These are phyloP conservation scores for Clathrospora elynae DNA, from an alignment of 2,329 filamentous ascomycete species.

Conservation along the genomic window DNA sequence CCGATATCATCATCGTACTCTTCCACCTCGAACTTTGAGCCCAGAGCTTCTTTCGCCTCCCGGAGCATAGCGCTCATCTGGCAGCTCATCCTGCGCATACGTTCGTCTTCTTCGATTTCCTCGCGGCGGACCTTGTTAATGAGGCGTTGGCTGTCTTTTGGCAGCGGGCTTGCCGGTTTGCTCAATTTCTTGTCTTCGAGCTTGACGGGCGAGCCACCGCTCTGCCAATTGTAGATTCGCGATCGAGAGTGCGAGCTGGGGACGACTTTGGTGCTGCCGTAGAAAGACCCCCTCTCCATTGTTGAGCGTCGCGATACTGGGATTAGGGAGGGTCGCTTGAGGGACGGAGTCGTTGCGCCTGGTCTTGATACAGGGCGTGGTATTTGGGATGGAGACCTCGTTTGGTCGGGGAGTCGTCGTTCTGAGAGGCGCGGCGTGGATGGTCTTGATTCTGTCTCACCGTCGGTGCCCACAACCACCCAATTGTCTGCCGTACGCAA, in stretches of 20 bases:
- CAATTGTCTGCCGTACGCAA: conserved; percentile 55
- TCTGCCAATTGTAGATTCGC: conserved; percentile 38
- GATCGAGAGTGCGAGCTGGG: conserved; percentile 22
- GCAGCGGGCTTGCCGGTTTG: conserved; percentile 46
- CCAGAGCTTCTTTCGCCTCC: conserved; percentile 85
- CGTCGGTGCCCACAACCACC: conserved; percentile 54
- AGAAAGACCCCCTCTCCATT: conserved; percentile 26
- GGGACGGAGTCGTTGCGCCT: conserved; percentile 21
- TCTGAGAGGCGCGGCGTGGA: conserved; percentile 47
- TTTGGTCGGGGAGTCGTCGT: conserved; percentile 33
- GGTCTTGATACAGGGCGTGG: conserved; percentile 40
- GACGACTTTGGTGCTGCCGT: conserved; percentile 18
- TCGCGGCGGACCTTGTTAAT: conserved; percentile 73
- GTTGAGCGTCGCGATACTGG: conserved; percentile 50
- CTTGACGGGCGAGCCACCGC: conserved; percentile 39
- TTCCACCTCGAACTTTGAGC: conserved; percentile 52
- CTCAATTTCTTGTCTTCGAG: conserved; percentile 25
- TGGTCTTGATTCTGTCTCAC: conserved; percentile 61
- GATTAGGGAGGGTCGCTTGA: conserved; percentile 51
- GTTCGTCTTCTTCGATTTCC: conserved; percentile 77
- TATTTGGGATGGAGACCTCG: conserved; percentile 42
- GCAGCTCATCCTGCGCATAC: conserved; percentile 78
- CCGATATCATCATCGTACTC: conserved; percentile 33
- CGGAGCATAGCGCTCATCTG: conserved; percentile 84
- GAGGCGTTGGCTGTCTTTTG: conserved; percentile 72